A percentile compares a stretch with the other conserved stretches of the same genome.
phyloP scores from a whole-genome alignment of 257 asterid species.

The Linderniella brevidens region DNA sequence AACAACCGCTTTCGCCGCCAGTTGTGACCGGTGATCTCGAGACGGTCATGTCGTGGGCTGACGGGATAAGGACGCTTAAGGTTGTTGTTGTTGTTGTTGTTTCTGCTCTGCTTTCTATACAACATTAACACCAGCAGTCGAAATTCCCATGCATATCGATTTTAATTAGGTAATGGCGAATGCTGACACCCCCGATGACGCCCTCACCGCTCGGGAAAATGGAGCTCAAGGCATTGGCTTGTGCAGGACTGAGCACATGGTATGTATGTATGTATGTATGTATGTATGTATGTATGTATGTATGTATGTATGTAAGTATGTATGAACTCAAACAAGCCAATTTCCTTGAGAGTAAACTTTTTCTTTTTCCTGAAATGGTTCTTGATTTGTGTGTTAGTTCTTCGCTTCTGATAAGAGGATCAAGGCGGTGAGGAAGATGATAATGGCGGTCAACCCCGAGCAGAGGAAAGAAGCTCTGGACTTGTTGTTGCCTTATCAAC shows the following conservation, averaged over 20 bases:
- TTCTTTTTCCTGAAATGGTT: too few species aligned
- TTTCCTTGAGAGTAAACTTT: too few species aligned
- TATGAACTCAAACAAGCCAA: too few species aligned
- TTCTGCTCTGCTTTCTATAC: background rate
- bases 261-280: conserved; percentile 3
- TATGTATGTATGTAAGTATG: too few species aligned
- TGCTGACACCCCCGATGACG: conserved; percentile 96
- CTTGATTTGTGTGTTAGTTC: too few species aligned
- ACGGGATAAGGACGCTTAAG: conserved; percentile 57
- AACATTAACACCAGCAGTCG: background rate
- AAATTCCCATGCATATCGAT: too few species aligned
- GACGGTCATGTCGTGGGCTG: conserved; percentile 84
- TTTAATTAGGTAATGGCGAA: conserved; percentile 74
- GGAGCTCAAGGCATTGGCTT: conserved; percentile 96
- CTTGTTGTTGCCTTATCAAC: too few species aligned
- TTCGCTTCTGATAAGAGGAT: too few species aligned
- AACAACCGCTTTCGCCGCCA: conserved; percentile 77
- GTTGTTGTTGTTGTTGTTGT: conserved; percentile 15
- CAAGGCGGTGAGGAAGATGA: too few species aligned
- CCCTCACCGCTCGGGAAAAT: conserved; percentile 62
- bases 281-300: too few species aligned
- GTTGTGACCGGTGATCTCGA: conserved; percentile 60
- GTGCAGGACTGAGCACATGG: conserved; percentile 98
- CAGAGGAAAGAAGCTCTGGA: too few species aligned
- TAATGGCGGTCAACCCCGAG: too few species aligned